Conservation (phyloP, 257 asterid genomes). For the Solanum habrochaites region DNA sequence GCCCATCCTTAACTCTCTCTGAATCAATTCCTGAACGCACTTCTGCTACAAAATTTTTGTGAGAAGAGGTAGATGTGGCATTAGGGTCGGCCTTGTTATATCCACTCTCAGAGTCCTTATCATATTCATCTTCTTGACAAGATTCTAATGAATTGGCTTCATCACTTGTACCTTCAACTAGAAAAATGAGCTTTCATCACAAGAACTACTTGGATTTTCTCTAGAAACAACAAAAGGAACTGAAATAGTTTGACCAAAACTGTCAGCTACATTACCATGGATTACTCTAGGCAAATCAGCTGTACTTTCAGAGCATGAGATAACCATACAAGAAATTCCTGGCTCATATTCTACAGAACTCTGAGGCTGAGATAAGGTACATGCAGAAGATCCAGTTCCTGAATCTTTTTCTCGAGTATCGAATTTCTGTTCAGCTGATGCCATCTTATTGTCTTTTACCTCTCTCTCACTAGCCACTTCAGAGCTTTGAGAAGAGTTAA, state of each 20-base stretch:
- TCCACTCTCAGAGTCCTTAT: constrained; percentile 5
- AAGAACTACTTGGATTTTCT: constrained; percentile 9
- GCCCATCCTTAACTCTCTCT: constrained; percentile 8
- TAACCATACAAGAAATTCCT: constrained; percentile 2
- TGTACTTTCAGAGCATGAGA: not conserved
- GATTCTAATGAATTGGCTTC: constrained; percentile 12
- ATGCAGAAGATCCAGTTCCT: constrained; percentile 9
- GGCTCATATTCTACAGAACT: constrained; percentile 6
- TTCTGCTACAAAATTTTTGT: constrained; percentile 9
- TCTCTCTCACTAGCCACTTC: constrained; percentile 3
- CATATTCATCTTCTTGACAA: constrained; percentile 1
- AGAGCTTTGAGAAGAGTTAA: constrained; percentile 22
- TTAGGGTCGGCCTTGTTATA: not conserved
- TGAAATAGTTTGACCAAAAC: not conserved
- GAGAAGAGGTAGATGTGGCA: not conserved
- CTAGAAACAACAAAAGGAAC: not conserved
- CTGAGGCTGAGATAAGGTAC: constrained; percentile 10
- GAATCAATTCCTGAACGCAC: not conserved
- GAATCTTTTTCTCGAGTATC: not conserved
- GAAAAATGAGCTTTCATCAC: constrained; percentile 6
- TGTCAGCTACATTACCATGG: constrained; percentile 1
- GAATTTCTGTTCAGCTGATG: constrained; percentile 10
- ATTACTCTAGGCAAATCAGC: constrained; percentile 3
- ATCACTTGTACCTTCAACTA: constrained; percentile 7
- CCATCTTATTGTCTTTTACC: constrained; percentile 9